Percentiles rank a stretch among this genome's conserved stretches.
These are phyloP conservation scores for Fusarium verrucosum DNA, from an alignment of 2,329 filamentous ascomycete species.

Conservation along the genomic window DNA sequence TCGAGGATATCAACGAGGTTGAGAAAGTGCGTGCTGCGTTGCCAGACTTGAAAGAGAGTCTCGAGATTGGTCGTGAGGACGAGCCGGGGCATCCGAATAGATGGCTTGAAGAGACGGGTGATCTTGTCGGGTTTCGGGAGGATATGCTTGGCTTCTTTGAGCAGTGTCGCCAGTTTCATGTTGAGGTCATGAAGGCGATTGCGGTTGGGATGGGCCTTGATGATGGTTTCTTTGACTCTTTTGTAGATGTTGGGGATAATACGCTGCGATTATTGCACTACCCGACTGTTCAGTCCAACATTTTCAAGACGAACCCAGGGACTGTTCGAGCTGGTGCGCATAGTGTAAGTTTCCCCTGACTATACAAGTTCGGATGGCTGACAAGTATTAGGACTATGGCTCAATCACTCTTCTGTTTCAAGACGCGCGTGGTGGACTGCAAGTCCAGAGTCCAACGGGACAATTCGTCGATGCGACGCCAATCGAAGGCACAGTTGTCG, in stretches of 20 bases:
- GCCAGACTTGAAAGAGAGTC: constrained; percentile 73
- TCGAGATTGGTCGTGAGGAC: constrained; percentile 71
- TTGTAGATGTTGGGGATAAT: constrained; percentile 75
- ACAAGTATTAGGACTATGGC: constrained; percentile 60
- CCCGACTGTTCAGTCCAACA: constrained; percentile 69
- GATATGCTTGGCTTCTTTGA: constrained; percentile 79
- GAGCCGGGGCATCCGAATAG: constrained; percentile 73
- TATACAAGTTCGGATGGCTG: neutral
- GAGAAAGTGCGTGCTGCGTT: constrained; percentile 64
- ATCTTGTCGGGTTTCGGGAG: constrained; percentile 66
- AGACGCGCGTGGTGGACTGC: constrained; percentile 64
- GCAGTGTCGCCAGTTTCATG: constrained; percentile 78
- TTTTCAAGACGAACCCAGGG: constrained; percentile 72
- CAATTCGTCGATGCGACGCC: constrained; percentile 85
- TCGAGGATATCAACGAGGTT: constrained; percentile 65
- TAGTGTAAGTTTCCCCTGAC: constrained; percentile 53
- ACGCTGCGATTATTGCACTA: constrained; percentile 81
- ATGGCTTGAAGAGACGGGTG: constrained; percentile 68
- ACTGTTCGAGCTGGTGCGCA: constrained; percentile 83
- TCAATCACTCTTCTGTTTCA: constrained; percentile 71
- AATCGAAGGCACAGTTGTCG: constrained; percentile 81
- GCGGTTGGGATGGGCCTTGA: constrained; percentile 81
- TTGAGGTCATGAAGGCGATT: constrained; percentile 83
- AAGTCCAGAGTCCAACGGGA: constrained; percentile 75
- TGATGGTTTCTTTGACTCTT: constrained; percentile 78